Evolutionary conservation across 2,329 filamentous ascomycete species (phyloP), one percentile per base, ranked within the genome.

Genomic region (Neofusicoccum ribis): DNA sequence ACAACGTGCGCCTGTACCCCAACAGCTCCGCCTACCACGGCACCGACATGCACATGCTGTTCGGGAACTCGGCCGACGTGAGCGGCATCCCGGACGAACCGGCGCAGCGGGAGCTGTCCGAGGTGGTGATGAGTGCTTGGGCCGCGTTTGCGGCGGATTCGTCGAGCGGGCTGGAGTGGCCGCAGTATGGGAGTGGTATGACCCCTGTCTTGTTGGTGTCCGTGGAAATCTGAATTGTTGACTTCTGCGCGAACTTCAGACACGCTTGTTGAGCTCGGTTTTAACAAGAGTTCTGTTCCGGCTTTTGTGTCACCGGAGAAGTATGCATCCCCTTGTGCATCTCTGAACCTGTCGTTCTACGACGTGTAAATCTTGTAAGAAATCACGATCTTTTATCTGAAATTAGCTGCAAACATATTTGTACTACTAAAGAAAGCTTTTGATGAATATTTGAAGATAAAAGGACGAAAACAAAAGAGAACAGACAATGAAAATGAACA

Each of bases 11-110:
- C 7, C 69, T 77, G 3, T 74, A 74, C 44, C 74, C 75, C 23
- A 75, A 76, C 59, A 72, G 74, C 61, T 75, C 72, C 3, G 74
- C 77, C 12, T 79, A 78, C 60, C 78, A 79, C 51, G 74, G 71
- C 6, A 70, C 72, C 20, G 78, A 79, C 51, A 68, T 78, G 12
- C 70, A 70, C 36, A 70, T 76, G 65, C 66, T 78, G 8, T 77
- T 78, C 58, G 76, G 76, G n/a, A 72, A 72, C 64, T 64, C 72
- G 59, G 56, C 64, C 43, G 66, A 74, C 47, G 68, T 75, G 31
- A 69, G 71, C 52, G 67, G 73, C 23, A 50, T 72, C 14, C 23
- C 66, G 9, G 68, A 70, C n/a, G 69, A 69, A 12, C 44, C 65
- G 11, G 67, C 70, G 7, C 72, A 79, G 66, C 68, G 70, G 17